Conservation (phyloP, 78 protist species). For the Cavenderia fasciculata region DNA sequence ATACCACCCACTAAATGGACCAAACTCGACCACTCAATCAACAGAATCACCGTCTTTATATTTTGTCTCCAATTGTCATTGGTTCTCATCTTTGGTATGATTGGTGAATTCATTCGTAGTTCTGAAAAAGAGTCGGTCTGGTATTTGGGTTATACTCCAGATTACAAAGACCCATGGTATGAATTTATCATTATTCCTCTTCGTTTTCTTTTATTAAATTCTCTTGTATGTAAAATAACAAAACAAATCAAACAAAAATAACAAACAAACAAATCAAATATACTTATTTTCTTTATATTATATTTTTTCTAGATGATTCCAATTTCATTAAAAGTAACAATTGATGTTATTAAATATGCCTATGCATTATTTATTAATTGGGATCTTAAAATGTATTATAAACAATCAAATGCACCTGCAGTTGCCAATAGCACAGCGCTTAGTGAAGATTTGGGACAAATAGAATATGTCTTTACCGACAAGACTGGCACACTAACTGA, state of each 20-base stretch:
- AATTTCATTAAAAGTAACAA: conserved; percentile 89
- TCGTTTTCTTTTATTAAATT: conserved; percentile 45
- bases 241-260: not conserved
- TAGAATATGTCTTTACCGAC: conserved; percentile 90
- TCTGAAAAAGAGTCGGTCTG: not conserved
- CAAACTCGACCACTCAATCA: conserved; percentile 70
- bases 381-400: conserved; percentile 86
- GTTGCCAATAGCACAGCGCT: conserved; percentile 83
- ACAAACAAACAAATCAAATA: not conserved
- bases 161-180: not conserved
- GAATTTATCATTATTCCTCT: conserved; percentile 63
- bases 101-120: conserved; percentile 34
- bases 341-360: conserved; percentile 82
- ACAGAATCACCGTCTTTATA: conserved; percentile 48
- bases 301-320: conserved; percentile 91
- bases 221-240: not conserved
- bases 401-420: conserved; percentile 44
- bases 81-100: conserved; percentile 77
- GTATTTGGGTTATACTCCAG: conserved; percentile 5
- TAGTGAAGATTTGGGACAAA: conserved; percentile 94
- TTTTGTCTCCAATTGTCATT: conserved; percentile 81
- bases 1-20: conserved; percentile 87
- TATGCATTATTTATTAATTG: conserved; percentile 84
- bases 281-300: conserved; percentile 56
- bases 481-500: conserved; percentile 91